Percentiles rank a stretch among this genome's conserved stretches.
Evolutionary conservation across 345 rosid species (phyloP).

Genomic region (Hibiscus tridactylites): DNA sequence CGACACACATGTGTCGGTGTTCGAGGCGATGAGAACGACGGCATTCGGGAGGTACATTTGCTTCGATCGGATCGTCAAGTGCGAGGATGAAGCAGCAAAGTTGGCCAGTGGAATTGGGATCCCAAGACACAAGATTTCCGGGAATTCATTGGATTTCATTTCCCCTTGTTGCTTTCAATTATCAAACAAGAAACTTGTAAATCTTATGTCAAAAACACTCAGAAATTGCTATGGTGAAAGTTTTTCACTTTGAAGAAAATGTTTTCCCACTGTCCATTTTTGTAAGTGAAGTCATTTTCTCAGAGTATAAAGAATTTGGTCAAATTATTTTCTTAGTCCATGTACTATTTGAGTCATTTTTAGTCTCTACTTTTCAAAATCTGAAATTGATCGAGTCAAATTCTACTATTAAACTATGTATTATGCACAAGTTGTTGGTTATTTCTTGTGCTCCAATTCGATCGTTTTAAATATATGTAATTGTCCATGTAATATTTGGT

Average conservation of each 20-base stretch:
- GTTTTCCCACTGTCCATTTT: too few species aligned
- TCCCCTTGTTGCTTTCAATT: constrained; percentile 13
- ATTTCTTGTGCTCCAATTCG: too few species aligned
- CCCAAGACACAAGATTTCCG: constrained; percentile 31
- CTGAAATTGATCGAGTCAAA: too few species aligned
- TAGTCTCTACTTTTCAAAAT: too few species aligned
- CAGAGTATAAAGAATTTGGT: too few species aligned
- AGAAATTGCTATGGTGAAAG: constrained; percentile 24
- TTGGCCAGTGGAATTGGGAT: constrained; percentile 34
- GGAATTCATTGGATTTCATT: not conserved
- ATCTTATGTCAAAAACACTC: constrained; percentile 36
- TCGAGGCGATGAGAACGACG: constrained; percentile 41
- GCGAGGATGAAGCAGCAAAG: constrained; percentile 24
- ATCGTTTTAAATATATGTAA: too few species aligned
- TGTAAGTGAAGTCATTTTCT: too few species aligned
- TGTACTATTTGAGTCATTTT: too few species aligned
- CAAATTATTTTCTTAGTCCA: too few species aligned
- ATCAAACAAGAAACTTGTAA: constrained; percentile 37
- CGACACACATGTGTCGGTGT: constrained; percentile 52
- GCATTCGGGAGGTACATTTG: constrained; percentile 50
- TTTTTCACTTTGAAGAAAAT: not conserved
- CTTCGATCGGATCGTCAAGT: constrained; percentile 37
- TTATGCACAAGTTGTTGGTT: too few species aligned
- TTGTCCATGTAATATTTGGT: too few species aligned
- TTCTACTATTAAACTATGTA: too few species aligned